Percentiles rank a stretch among this genome's conserved stretches.
Evolutionary conservation across 2,329 filamentous ascomycete species (phyloP).

Genomic region (Fusarium multiceps): DNA sequence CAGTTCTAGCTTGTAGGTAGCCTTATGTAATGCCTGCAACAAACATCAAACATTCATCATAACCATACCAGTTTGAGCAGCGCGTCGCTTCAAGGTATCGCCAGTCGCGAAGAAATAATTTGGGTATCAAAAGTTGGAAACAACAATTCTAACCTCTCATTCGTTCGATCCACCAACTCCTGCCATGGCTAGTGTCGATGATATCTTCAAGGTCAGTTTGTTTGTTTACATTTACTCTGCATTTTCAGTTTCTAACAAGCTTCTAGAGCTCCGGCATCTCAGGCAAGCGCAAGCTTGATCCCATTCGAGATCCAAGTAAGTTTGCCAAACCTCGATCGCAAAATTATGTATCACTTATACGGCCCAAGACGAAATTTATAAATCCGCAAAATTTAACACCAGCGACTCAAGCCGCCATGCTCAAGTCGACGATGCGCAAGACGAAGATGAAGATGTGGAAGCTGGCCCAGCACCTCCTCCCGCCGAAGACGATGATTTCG

Average conservation of each 20-base stretch:
- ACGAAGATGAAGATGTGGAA: slow-evolving; percentile 65
- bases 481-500: slow-evolving; percentile 63
- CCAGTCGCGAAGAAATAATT: slow-evolving; percentile 15
- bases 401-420: slow-evolving; percentile 60
- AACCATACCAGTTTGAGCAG: slow-evolving; percentile 14
- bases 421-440: slow-evolving; percentile 56
- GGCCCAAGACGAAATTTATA: slow-evolving; percentile 70
- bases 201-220: slow-evolving; percentile 64
- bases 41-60: slow-evolving; percentile 16
- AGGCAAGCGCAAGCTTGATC: slow-evolving; percentile 73
- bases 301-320: slow-evolving; percentile 71
- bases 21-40: slow-evolving; percentile 26
- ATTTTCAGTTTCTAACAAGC: slow-evolving; percentile 27
- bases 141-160: not conserved
- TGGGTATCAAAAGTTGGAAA: not conserved
- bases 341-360: slow-evolving; percentile 4
- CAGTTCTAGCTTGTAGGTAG: slow-evolving; percentile 3
- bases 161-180: not conserved
- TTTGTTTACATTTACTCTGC: not conserved
- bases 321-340: slow-evolving; percentile 12
- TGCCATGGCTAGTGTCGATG: slow-evolving; percentile 67
- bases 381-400: slow-evolving; percentile 65
- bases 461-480: slow-evolving; percentile 60
- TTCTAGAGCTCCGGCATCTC: slow-evolving; percentile 54
- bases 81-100: slow-evolving; percentile 22